Percentiles rank a stretch among this genome's conserved stretches.
Evolutionary conservation across 148 eudicot genomes (phyloP).

Genomic region (Silene conica): DNA sequence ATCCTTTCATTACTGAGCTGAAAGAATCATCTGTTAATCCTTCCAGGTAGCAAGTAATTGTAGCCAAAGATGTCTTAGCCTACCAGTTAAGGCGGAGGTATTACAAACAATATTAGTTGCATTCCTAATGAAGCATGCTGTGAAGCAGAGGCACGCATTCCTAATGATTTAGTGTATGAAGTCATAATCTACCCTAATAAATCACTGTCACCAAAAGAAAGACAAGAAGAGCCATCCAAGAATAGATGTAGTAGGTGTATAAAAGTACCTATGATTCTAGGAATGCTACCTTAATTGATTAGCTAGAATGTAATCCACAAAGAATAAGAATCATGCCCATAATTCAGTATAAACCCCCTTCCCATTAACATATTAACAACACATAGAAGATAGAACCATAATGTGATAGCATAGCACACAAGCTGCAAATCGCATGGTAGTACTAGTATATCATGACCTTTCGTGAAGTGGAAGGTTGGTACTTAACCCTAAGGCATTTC

Average conservation of each 20-base stretch:
- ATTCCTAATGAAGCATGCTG: background rate
- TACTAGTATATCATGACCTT: too few relatives aligned
- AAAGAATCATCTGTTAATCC: background rate
- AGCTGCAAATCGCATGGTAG: too few relatives aligned
- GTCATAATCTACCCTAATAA: constrained; percentile 11
- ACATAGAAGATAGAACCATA: constrained; percentile 9
- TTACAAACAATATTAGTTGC: too few relatives aligned
- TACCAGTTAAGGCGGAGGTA: too few relatives aligned
- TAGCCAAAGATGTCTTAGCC: too few relatives aligned
- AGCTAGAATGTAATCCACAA: constrained; percentile 19
- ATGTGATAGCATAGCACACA: background rate
- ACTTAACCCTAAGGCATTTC: too few relatives aligned
- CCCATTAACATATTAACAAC: constrained; percentile 10
- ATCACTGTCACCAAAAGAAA: constrained; percentile 13
- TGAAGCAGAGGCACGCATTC: background rate
- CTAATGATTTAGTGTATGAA: background rate
- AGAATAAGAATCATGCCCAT: constrained; percentile 17
- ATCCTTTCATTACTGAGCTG: background rate
- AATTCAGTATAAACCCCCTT: background rate
- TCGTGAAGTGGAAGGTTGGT: too few relatives aligned
- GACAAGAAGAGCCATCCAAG: constrained; percentile 34
- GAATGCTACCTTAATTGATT: too few relatives aligned
- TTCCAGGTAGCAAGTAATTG: too few relatives aligned
- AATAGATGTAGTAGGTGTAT: constrained; percentile 22
- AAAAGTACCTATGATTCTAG: background rate